Evolutionary conservation across 345 rosid genomes (phyloP).

Genomic region (Cardiospermum halicacabum): DNA sequence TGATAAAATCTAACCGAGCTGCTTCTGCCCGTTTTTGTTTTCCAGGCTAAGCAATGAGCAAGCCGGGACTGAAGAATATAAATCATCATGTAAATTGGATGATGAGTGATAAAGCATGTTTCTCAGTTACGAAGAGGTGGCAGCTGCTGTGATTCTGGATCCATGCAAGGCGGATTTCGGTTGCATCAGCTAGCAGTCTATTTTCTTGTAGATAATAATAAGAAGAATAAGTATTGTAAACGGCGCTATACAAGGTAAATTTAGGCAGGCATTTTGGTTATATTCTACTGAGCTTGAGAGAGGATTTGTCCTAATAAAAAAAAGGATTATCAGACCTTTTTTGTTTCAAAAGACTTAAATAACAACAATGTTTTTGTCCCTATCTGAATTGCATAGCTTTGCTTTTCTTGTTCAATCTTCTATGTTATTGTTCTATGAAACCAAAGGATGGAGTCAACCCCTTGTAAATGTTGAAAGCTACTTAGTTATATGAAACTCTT

Average conservation of each 20-base stretch:
- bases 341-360: background rate
- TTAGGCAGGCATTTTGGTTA: conserved; percentile 13
- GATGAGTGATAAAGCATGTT: background rate
- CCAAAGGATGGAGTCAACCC: background rate
- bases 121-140: background rate
- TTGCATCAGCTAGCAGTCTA: conserved; percentile 10
- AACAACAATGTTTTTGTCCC: background rate
- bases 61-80: background rate
- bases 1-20: background rate
- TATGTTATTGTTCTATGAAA: background rate
- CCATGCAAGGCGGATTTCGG: conserved; percentile 14
- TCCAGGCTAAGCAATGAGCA: conserved; percentile 35
- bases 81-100: conserved; percentile 3
- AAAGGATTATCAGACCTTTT: conserved; percentile 11
- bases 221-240: conserved; percentile 2
- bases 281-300: conserved; percentile 5
- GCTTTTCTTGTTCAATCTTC: background rate
- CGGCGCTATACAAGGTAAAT: background rate
- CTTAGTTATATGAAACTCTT: background rate
- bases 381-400: background rate
- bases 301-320: conserved; percentile 17
- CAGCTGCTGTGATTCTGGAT: background rate
- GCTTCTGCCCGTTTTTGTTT: background rate
- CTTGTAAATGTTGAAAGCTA: background rate
- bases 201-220: conserved; percentile 36